These are phyloP conservation scores for Citrus sinensis DNA, from an alignment of 345 rosid genomes.

Conservation along the genomic window DVS_A1.0 CM039163.1:46995501-46996000, in stretches of 20 bases:
- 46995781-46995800: constrained; percentile 97
- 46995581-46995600: constrained; percentile 81
- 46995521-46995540: too few species aligned
- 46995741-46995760: not conserved
- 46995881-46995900: not conserved
- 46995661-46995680: constrained; percentile 87
- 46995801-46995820: constrained; percentile 96
- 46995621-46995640: constrained; percentile 90
- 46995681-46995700: constrained; percentile 39
- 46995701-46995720: not conserved
- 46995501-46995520: too few species aligned
- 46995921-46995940: constrained; percentile 59
- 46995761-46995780: constrained; percentile 60
- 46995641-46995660: constrained; percentile 95
- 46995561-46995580: constrained; percentile 55
- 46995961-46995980: constrained; percentile 14
- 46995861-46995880: not conserved
- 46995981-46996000: constrained; percentile 7
- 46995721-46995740: not conserved
- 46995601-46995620: constrained; percentile 98
- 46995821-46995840: constrained; percentile 92
- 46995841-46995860: not conserved
- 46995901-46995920: not conserved
- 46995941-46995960: constrained; percentile 87
- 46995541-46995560: not conserved